Conservation (phyloP, 2,329 filamentous ascomycete species). For the Colletotrichum lindemuthianum region DNA sequence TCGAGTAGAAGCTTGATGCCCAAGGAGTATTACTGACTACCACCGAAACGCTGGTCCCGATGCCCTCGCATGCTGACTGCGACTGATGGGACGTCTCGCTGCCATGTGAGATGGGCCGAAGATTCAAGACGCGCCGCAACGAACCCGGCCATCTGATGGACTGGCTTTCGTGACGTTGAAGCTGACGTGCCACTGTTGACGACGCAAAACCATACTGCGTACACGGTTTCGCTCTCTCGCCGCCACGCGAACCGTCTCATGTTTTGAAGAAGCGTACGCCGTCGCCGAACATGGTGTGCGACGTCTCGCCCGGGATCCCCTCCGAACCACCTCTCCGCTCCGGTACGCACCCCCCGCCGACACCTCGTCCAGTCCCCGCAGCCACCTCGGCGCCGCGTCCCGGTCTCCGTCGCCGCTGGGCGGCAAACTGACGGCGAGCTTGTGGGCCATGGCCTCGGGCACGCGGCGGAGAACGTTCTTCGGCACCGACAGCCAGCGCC, state of each 20-base stretch:
- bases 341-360: neutral
- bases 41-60: no score
- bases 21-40: no score
- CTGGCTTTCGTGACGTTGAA: neutral
- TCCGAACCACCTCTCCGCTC: constrained; percentile 15
- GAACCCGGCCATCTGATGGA: no score
- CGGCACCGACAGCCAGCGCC: constrained; percentile 27
- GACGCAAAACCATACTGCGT: no score
- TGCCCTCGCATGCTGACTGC: neutral
- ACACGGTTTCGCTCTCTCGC: neutral
- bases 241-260: neutral
- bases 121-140: constrained; percentile 16
- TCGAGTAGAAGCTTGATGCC: neutral
- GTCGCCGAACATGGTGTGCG: neutral
- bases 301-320: constrained; percentile 1
- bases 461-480: constrained; percentile 26
- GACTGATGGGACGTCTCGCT: neutral
- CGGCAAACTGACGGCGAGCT: constrained; percentile 29
- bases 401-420: constrained; percentile 28
- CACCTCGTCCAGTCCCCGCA: neutral
- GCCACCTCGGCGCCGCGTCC: constrained; percentile 8
- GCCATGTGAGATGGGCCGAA: constrained; percentile 1
- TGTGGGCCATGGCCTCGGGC: constrained; percentile 28
- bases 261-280: neutral
- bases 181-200: neutral